Evolutionary conservation across 257 asterid genomes (phyloP).

Genomic region (Plantago ovata): DNA sequence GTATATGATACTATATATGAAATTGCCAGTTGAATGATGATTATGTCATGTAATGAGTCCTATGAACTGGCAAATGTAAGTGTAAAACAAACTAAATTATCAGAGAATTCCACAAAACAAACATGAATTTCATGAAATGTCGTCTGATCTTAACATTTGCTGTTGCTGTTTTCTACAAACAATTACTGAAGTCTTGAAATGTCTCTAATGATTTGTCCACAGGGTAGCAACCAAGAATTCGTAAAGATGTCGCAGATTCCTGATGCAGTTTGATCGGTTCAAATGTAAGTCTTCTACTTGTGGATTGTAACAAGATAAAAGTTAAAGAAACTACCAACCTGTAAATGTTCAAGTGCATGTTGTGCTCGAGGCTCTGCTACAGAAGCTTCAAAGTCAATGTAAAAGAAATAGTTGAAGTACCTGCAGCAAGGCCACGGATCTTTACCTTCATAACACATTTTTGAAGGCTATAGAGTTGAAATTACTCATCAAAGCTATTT

Average conservation of each 20-base stretch:
- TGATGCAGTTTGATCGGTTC: neutral
- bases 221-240: constrained; percentile 30
- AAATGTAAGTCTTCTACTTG: neutral
- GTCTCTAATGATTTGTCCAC: neutral
- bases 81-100: too few species aligned
- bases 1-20: too few species aligned
- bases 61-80: too few species aligned
- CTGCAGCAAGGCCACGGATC: constrained; percentile 20
- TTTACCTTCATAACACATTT: neutral
- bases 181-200: neutral
- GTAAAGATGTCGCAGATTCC: constrained; percentile 24
- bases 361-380: constrained; percentile 56
- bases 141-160: too few species aligned
- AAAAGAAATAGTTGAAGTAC: constrained; percentile 49
- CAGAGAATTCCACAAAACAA: too few species aligned
- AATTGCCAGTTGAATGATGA: too few species aligned
- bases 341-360: constrained; percentile 42
- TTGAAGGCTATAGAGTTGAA: too few species aligned
- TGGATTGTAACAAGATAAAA: neutral
- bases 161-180: too few species aligned
- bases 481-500: too few species aligned
- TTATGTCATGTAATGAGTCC: too few species aligned
- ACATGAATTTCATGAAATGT: too few species aligned
- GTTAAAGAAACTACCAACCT: constrained; percentile 19
- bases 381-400: constrained; percentile 60